Base-by-base conservation (phyloP, 2,329 filamentous ascomycete species). In the Tolypocladium ovalisporum region DNA sequence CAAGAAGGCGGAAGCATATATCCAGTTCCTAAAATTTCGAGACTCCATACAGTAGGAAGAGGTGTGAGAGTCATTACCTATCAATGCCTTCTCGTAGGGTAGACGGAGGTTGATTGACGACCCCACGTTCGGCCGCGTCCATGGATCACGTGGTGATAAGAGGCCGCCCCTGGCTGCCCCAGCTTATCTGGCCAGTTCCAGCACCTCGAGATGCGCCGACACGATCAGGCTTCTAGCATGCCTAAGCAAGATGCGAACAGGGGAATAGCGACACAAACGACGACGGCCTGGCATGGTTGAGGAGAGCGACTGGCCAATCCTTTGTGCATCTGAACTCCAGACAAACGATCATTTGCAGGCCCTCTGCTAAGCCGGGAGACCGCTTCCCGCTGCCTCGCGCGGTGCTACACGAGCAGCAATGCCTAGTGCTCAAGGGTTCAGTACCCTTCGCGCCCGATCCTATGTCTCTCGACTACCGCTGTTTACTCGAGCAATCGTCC, bases 391-490 rank as follows among this genome's bases (percentile, higher is more conserved):
- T n/a, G 13, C 54, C 37, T 37, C 42, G 42, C 39, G 34, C 54
- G 32, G 51, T 42, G 52, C 42, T 42, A 56, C 40, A 47, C 37
- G 27, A 56, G 44, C 55, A 32, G 37, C 57, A 35, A 63, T 63
- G 62, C 59, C 59, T n/a, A 53, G 40, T n/a, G 55, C 62, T 35
- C 62, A 66, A 55, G 66, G 64, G 58, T 86, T 95, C 73, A 92
- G 86, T 73, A 83, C 87, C 36, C 72, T 80, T 60, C 85, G 90
- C 64, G 80, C 91, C 65, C 87, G 90, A 62, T 89, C 89, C 10
- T 97, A 96, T 70, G 67, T 96, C 62, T 78, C 89, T 59, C 86
- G 91, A 54, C 79, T 97, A n/a, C 93, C 94, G 39, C 78, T 97
- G 1, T 91, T 94, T 69, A 97, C 94, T 32, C 84, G 92, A 54